Base-by-base conservation (phyloP, 2,329 filamentous ascomycete species). In the Neoscytalidium dimidiatum region DNA sequence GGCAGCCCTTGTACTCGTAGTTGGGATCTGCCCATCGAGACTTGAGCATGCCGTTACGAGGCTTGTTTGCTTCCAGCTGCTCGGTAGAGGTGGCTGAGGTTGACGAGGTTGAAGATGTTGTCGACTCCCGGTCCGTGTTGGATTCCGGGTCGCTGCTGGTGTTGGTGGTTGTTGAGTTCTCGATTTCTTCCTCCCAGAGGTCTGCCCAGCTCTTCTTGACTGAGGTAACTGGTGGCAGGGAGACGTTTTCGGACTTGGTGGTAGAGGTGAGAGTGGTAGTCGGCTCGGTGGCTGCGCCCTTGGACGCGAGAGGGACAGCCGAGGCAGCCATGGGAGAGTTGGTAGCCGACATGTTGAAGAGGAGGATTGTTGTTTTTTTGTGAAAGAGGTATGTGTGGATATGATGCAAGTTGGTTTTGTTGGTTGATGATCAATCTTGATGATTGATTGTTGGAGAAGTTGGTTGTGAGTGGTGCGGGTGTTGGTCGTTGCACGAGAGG, bases 161-260 rank as follows among this genome's bases (percentile, higher is more conserved):
- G 44, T 17, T 14, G 44, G 19, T 23, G 21, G 19, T 48, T 7
- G 17, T 48, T 14, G n/a, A n/a, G 19, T 48, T 26, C 21, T 57
- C 23, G 23, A 19, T 9, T 2, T 57, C 53, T 13, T 57, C 53
- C 1, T 57, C 53, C 19, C 14, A 26, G 8, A 57, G 21, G 9
- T 57, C 53, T n/a, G 53, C 53, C 53, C 53, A 57, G 35, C 53
- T 57, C 35, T 56, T 56, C 13, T 41, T 53, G 21, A 17, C 14
- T 17, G 29, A 21, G 31, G 33, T 8, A 1, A 2, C 31, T 56
- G 31, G 21, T 56, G 11, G 7, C 13, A 6, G 35, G 52, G 5
- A 23, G 7, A 31, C n/a, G 29, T 8, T 21, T 14, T 19, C 19
- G 6, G 7, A 41, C 4, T 28, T 28, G 11, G 17, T 14, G 14